These are phyloP conservation scores for Pyrus pyrifolia DNA, from an alignment of 306 rosid species.

Conservation along the genomic window DNA sequence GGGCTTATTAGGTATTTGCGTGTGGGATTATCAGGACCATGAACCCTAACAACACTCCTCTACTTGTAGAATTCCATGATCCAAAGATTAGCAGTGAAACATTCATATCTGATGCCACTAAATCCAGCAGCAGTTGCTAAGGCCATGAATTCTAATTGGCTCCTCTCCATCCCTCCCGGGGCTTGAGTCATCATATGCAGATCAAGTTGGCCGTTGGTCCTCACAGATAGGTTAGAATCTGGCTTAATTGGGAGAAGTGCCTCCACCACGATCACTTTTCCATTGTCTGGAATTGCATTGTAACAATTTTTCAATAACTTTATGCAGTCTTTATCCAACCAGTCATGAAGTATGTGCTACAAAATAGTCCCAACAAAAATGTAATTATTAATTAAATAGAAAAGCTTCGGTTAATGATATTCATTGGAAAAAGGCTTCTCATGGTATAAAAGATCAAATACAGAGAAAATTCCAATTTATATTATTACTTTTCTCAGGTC, in stretches of 20 bases:
- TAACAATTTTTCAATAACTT: constrained; percentile 32
- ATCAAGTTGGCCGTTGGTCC: constrained; percentile 7
- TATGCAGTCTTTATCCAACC: constrained; percentile 29
- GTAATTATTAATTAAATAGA: too few relatives aligned
- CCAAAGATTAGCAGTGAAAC: constrained; percentile 29
- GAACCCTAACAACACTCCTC: not conserved
- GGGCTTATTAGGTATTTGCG: not conserved
- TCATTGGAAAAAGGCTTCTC: too few relatives aligned
- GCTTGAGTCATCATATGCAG: constrained; percentile 43
- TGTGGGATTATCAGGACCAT: not conserved
- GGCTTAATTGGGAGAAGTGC: constrained; percentile 21
- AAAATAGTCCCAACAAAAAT: not conserved
- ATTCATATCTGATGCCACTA: constrained; percentile 29
- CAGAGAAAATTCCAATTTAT: not conserved
- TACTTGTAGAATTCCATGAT: constrained; percentile 53
- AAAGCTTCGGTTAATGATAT: too few relatives aligned
- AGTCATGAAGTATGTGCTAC: constrained; percentile 27
- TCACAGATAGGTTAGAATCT: constrained; percentile 16
- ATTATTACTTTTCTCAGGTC: not conserved
- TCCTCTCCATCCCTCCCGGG: constrained; percentile 50
- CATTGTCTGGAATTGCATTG: constrained; percentile 36
- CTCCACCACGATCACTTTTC: constrained; percentile 46
- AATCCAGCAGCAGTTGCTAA: constrained; percentile 49
- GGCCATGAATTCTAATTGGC: constrained; percentile 29
- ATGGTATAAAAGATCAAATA: too few relatives aligned